These are phyloP conservation scores for Didymosphaeria variabile DNA, from an alignment of 2,329 filamentous ascomycete species.

Conservation along the genomic window DNA sequence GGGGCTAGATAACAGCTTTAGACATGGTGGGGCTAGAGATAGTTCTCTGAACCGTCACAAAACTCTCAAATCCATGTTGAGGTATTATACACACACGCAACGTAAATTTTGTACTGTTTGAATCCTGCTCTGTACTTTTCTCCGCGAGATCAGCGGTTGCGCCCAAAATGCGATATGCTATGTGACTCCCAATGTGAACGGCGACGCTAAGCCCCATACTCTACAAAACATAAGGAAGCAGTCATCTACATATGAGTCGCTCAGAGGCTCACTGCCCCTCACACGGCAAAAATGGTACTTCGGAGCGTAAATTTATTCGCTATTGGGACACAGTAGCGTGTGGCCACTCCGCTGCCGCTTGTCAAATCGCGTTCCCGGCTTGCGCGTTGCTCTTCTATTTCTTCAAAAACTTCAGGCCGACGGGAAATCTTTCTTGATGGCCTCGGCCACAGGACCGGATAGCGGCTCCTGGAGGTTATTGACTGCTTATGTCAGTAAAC, in stretches of 20 bases:
- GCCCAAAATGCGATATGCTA: constrained; percentile 8
- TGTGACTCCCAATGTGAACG: constrained; percentile 3
- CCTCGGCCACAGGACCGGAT: constrained; percentile 73
- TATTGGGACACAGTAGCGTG: constrained; percentile 49
- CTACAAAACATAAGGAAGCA: constrained; percentile 10
- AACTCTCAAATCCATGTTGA: too few species aligned
- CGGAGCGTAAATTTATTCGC: not conserved
- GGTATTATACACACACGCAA: too few species aligned
- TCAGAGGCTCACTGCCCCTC: not conserved
- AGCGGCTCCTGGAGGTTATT: constrained; percentile 56
- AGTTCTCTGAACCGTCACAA: too few species aligned
- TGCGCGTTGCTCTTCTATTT: constrained; percentile 61
- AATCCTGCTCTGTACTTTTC: not conserved
- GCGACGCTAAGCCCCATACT: constrained; percentile 13
- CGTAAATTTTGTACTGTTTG: too few species aligned
- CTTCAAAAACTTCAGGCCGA: constrained; percentile 61
- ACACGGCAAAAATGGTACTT: not conserved
- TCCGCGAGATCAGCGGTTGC: not conserved
- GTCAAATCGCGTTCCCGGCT: constrained; percentile 60
- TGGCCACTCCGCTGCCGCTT: constrained; percentile 51
- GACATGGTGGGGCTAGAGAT: too few species aligned
- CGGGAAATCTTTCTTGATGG: constrained; percentile 73
- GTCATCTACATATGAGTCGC: not conserved
- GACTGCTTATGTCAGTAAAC: constrained; percentile 31
- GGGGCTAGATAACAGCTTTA: too few species aligned